A percentile compares a stretch with the other conserved stretches of the same genome.
phyloP scores from a whole-genome alignment of 2,329 filamentous ascomycete genomes.

The Sporothrix mexicana region DNA sequence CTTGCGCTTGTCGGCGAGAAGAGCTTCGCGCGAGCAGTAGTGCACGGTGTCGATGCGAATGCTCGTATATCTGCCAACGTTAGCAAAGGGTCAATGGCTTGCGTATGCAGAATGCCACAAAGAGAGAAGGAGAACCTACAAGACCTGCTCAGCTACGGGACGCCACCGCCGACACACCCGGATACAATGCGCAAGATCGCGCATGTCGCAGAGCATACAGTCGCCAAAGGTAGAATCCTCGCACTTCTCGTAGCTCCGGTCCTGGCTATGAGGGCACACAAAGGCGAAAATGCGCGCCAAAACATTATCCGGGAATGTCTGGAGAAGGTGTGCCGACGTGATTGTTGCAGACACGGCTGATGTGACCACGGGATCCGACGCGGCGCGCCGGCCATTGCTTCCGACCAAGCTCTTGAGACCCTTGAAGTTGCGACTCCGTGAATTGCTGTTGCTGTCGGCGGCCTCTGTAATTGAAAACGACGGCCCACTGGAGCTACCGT shows the following conservation, averaged over 20 bases:
- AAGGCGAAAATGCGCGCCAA: slow-evolving; percentile 78
- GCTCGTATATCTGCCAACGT: slow-evolving; percentile 73
- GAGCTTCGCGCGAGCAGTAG: slow-evolving; percentile 86
- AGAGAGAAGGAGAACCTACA: slow-evolving; percentile 61
- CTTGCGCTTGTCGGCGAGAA: slow-evolving; percentile 79
- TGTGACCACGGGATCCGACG: neutral
- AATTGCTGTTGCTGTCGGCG: neutral
- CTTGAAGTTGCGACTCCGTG: slow-evolving; percentile 30
- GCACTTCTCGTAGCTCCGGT: slow-evolving; percentile 79
- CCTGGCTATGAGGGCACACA: slow-evolving; percentile 81
- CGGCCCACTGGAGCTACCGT: slow-evolving; percentile 36
- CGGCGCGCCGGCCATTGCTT: slow-evolving; percentile 21
- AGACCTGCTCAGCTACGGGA: slow-evolving; percentile 48
- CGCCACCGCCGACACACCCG: slow-evolving; percentile 76
- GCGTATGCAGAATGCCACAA: neutral
- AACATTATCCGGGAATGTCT: slow-evolving; percentile 68
- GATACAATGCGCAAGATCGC: slow-evolving; percentile 82
- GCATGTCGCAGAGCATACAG: slow-evolving; percentile 93
- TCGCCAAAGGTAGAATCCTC: slow-evolving; percentile 80
- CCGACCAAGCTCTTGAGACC: slow-evolving; percentile 31
- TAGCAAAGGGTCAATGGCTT: slow-evolving; percentile 3
- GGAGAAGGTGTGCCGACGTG: slow-evolving; percentile 52
- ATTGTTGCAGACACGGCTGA: slow-evolving; percentile 40
- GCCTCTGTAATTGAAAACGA: slow-evolving; percentile 26
- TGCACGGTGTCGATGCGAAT: slow-evolving; percentile 93